Evolutionary conservation across 306 rosid species (phyloP).

Genomic region (Vigna angularis): DNA sequence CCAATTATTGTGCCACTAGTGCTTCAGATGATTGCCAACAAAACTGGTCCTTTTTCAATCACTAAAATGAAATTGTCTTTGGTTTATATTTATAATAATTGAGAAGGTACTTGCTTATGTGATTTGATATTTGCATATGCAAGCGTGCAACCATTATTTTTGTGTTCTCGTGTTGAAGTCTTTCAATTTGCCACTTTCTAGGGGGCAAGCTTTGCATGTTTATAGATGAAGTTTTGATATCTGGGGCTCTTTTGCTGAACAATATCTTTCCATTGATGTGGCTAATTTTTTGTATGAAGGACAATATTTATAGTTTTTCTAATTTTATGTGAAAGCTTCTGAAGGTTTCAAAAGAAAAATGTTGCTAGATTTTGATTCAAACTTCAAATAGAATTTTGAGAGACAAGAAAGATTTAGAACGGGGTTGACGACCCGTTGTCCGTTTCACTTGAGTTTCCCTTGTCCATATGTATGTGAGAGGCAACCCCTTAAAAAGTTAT

Average conservation of each 20-base stretch:
- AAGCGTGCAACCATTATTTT: not conserved
- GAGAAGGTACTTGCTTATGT: slow-evolving; percentile 13
- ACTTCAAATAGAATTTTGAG: slow-evolving; percentile 18
- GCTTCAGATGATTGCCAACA: slow-evolving; percentile 54
- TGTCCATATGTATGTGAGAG: not conserved
- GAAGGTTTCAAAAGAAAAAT: not conserved
- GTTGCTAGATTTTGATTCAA: not conserved
- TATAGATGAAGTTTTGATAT: not conserved
- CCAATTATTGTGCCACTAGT: slow-evolving; percentile 55
- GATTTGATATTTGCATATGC: slow-evolving; percentile 26
- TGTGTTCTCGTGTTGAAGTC: not conserved
- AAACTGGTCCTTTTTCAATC: slow-evolving; percentile 46
- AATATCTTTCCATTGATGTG: slow-evolving; percentile 8
- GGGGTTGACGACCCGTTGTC: slow-evolving; percentile 43
- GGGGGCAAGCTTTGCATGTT: slow-evolving; percentile 1
- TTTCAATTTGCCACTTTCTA: not conserved
- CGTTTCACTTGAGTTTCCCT: not conserved
- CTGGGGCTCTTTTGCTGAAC: not conserved
- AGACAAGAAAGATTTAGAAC: not conserved
- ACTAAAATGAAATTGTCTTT: slow-evolving; percentile 33
- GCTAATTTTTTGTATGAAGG: slow-evolving; percentile 7
- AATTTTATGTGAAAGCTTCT: slow-evolving; percentile 1
- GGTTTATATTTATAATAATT: slow-evolving; percentile 22
- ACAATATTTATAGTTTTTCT: not conserved
- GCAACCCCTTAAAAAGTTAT: too few species aligned